Evolutionary conservation across 2,329 filamentous ascomycete genomes (phyloP).

Genomic region (Colletotrichum acutatum): DNA sequence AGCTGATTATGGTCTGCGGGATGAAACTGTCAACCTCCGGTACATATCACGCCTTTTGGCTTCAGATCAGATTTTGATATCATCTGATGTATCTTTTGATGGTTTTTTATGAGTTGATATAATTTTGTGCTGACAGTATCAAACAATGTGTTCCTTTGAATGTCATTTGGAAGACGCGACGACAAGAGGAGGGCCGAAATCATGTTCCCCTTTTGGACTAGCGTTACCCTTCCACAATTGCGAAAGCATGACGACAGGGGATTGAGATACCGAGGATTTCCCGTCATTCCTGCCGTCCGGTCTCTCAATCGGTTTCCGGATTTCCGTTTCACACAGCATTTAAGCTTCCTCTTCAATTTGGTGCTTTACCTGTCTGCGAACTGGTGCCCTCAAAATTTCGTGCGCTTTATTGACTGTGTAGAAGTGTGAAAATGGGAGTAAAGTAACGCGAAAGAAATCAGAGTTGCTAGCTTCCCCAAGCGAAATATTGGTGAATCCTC

Average conservation of each 20-base stretch:
- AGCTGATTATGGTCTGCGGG: neutral
- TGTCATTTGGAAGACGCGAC: slow-evolving; percentile 26
- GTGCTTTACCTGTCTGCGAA: neutral
- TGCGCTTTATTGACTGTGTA: neutral
- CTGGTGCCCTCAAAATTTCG: neutral
- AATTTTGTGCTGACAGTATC: neutral
- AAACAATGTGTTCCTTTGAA: neutral
- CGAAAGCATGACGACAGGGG: slow-evolving; percentile 1
- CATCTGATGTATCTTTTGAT: neutral
- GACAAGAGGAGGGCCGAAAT: neutral
- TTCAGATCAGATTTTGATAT: neutral
- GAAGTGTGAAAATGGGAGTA: neutral
- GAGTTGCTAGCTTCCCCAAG: neutral
- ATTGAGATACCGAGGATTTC: slow-evolving; percentile 14
- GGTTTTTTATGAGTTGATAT: neutral
- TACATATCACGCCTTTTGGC: too few relatives aligned
- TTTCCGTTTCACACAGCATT: neutral
- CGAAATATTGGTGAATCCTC: neutral
- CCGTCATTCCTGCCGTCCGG: neutral
- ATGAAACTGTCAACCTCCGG: neutral
- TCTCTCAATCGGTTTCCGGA: neutral
- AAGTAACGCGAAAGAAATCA: neutral
- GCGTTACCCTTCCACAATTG: neutral
- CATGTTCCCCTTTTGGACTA: slow-evolving; percentile 14
- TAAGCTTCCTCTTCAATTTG: neutral